Conservation (phyloP, 176 grass and related monocot species). For the Paspalum vaginatum region DNA sequence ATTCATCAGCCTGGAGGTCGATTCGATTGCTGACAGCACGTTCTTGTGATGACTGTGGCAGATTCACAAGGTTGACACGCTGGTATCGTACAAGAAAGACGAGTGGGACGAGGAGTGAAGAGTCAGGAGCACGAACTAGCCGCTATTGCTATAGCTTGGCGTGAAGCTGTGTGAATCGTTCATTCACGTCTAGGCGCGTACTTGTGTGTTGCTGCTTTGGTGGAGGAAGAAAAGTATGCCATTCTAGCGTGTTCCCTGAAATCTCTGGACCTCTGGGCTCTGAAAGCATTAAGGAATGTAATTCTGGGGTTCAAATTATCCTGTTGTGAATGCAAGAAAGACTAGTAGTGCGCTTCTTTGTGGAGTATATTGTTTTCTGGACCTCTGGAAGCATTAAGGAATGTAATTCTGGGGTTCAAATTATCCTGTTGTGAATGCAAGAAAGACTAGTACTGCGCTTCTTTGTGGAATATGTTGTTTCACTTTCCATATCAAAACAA, state of each 20-base stretch:
- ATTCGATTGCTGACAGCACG: neutral
- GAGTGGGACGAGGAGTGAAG: conserved; percentile 69
- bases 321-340: neutral
- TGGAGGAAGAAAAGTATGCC: neutral
- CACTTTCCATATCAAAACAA: neutral
- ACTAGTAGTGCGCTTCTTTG: too few relatives aligned
- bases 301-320: neutral
- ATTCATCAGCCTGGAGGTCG: neutral
- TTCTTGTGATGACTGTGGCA: conserved; percentile 51
- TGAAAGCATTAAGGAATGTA: neutral
- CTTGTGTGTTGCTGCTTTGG: neutral
- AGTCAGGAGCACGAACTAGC: neutral
- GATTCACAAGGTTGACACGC: conserved; percentile 98
- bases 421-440: neutral
- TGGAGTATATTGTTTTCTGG: neutral
- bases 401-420: conserved; percentile 14
- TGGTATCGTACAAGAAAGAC: conserved; percentile 94
- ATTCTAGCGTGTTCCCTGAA: neutral
- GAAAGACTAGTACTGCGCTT: too few relatives aligned
- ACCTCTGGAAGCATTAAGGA: neutral
- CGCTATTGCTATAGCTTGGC: neutral
- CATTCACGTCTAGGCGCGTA: conserved; percentile 67
- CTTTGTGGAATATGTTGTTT: neutral
- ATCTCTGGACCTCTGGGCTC: neutral
- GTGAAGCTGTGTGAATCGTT: conserved; percentile 80